Conservation (phyloP, 441 rosid genomes). For the Euphorbia schlechtendalii region DNA sequence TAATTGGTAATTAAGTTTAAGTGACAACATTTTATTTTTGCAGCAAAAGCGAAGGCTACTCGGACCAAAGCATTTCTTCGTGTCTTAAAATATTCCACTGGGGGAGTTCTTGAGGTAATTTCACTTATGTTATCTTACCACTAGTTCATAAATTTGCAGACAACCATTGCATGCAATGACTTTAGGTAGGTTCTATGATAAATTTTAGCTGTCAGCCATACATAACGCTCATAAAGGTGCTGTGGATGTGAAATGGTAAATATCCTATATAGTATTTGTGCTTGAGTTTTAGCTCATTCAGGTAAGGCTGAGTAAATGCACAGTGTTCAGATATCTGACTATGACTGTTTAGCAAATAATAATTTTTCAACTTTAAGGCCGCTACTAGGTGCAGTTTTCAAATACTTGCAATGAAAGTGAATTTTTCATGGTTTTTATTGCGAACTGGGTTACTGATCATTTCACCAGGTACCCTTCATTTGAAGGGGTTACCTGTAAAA, state of each 20-base stretch:
- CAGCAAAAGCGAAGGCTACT: conserved; percentile 72
- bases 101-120: conserved; percentile 93
- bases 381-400: no score
- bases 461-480: background rate
- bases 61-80: conserved; percentile 82
- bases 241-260: background rate
- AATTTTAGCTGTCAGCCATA: background rate
- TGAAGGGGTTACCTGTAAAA: background rate
- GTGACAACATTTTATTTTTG: conserved; percentile 22
- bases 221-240: conserved; percentile 3
- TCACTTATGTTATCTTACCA: background rate
- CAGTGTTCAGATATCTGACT: background rate
- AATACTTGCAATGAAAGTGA: background rate
- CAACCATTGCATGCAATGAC: background rate
- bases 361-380: no score
- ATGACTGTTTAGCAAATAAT: background rate
- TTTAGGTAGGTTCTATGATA: background rate
- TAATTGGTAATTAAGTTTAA: conserved; percentile 2
- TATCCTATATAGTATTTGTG: background rate
- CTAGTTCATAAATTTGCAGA: background rate
- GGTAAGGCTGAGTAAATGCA: no score
- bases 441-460: background rate
- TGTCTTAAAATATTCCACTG: conserved; percentile 86
- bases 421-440: background rate
- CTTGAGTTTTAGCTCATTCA: no score